Percentiles rank a stretch among this genome's conserved stretches.
Evolutionary conservation across 768 basidiomycete genomes (phyloP).

Genomic region (Suillus americanus): DNA sequence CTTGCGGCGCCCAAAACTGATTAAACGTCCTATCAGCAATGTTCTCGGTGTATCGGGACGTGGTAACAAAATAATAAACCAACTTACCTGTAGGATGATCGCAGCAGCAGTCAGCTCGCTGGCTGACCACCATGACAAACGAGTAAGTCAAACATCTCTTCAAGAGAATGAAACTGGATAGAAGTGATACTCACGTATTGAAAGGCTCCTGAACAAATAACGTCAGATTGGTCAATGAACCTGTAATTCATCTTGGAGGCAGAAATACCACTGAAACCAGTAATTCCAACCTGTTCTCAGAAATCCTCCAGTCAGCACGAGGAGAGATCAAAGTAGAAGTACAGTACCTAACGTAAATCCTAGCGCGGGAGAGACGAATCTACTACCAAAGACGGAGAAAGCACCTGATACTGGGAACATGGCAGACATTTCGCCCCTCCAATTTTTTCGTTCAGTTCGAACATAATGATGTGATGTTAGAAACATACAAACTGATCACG

Average conservation of each 20-base stretch:
- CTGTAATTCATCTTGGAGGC: neutral
- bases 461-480: neutral
- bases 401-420: slow-evolving; percentile 63
- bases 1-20: slow-evolving; percentile 45
- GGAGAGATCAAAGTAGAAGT: neutral
- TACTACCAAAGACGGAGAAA: slow-evolving; percentile 55
- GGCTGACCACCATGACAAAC: slow-evolving; percentile 31
- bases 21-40: neutral
- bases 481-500: slow-evolving; percentile 52
- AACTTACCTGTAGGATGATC: slow-evolving; percentile 45
- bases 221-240: slow-evolving; percentile 8
- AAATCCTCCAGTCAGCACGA: neutral
- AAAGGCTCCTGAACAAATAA: slow-evolving; percentile 30
- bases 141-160: slow-evolving; percentile 12
- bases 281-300: slow-evolving; percentile 51
- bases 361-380: slow-evolving; percentile 60
- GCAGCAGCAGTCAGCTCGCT: slow-evolving; percentile 60
- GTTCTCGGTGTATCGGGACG: neutral
- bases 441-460: neutral
- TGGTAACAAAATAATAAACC: neutral
- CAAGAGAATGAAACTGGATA: neutral
- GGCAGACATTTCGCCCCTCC: slow-evolving; percentile 64
- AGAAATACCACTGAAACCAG: slow-evolving; percentile 47
- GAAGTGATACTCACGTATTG: slow-evolving; percentile 34
- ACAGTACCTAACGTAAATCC: slow-evolving; percentile 53